A percentile compares a stretch with the other conserved stretches of the same genome.
phyloP scores from a whole-genome alignment of 1,284 basidiomycete species.

The Lentinus polychrous region DNA sequence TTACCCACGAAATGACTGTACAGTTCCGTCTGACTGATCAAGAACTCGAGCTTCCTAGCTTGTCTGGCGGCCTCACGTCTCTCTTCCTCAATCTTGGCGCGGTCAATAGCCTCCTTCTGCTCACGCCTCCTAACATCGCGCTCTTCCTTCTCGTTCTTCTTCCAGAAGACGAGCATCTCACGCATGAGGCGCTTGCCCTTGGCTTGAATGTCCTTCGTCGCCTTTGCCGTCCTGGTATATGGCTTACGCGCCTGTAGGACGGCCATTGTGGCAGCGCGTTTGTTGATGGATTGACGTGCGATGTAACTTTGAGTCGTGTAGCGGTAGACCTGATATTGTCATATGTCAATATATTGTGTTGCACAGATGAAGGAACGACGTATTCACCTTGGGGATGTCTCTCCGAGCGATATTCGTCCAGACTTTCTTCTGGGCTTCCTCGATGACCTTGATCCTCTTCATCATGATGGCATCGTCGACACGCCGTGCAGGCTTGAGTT shows the following conservation, averaged over 20 bases:
- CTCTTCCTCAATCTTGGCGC: constrained; percentile 92
- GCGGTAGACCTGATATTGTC: constrained; percentile 66
- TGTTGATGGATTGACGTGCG: constrained; percentile 59
- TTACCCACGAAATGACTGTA: constrained; percentile 99
- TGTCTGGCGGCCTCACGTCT: constrained; percentile 93
- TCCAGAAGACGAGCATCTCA: constrained; percentile 96
- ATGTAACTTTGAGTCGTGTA: constrained; percentile 62
- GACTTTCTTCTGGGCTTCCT: constrained; percentile 80
- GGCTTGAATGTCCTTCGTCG: constrained; percentile 82
- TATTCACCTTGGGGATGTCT: constrained; percentile 71
- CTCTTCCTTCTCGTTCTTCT: constrained; percentile 96
- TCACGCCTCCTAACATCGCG: constrained; percentile 89
- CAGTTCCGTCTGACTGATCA: constrained; percentile 98
- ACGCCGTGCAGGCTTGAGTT: constrained; percentile 67
- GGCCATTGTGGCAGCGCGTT: constrained; percentile 72
- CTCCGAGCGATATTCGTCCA: constrained; percentile 81
- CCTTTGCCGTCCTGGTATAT: constrained; percentile 74
- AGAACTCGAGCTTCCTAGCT: constrained; percentile 95
- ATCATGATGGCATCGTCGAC: constrained; percentile 64
- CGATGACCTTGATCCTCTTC: constrained; percentile 68
- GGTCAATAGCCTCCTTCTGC: constrained; percentile 89
- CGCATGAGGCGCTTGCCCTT: constrained; percentile 87
- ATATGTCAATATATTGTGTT: constrained; percentile 1
- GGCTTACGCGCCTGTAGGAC: constrained; percentile 80
- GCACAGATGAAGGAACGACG: constrained; percentile 5